Evolutionary conservation across 2,329 filamentous ascomycete species (phyloP).

Genomic region (Colletotrichum tamarilloi): DNA sequence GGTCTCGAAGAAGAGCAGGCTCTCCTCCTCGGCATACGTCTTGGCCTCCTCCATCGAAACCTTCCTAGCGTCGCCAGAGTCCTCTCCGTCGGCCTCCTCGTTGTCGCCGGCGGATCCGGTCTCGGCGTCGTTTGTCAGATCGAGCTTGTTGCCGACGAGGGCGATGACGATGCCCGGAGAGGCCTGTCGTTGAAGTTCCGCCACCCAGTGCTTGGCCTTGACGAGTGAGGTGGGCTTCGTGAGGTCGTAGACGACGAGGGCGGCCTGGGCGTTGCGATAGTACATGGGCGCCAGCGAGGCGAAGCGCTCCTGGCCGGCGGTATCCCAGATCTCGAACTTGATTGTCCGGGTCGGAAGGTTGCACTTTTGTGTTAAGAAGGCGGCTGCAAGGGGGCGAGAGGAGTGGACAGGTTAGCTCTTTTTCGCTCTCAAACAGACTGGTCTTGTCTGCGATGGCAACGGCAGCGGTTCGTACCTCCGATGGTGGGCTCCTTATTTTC

Average conservation of each 20-base stretch:
- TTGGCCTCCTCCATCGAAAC: conserved; percentile 92
- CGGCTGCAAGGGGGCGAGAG: conserved; percentile 67
- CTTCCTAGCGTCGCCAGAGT: conserved; percentile 82
- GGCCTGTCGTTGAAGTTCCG: conserved; percentile 95
- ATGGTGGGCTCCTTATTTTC: conserved; percentile 99
- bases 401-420: conserved; percentile 20
- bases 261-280: conserved; percentile 98
- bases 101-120: conserved; percentile 57
- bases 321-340: conserved; percentile 98
- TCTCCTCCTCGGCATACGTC: conserved; percentile 93
- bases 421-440: not conserved
- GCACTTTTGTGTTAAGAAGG: conserved; percentile 99
- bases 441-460: not conserved
- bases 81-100: conserved; percentile 67
- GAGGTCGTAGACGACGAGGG: conserved; percentile 97
- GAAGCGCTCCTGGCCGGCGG: conserved; percentile 96
- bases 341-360: conserved; percentile 92
- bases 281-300: conserved; percentile 98
- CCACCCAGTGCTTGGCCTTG: conserved; percentile 99
- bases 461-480: conserved; percentile 73
- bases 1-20: conserved; percentile 95
- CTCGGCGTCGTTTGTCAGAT: conserved; percentile 78
- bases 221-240: conserved; percentile 95
- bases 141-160: conserved; percentile 95
- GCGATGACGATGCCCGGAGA: conserved; percentile 97